Percentiles rank a stretch among this genome's conserved stretches.
These are phyloP conservation scores for Tetramitus jugosus DNA, from an alignment of 208 protist species.

Conservation along the genomic window DNA sequence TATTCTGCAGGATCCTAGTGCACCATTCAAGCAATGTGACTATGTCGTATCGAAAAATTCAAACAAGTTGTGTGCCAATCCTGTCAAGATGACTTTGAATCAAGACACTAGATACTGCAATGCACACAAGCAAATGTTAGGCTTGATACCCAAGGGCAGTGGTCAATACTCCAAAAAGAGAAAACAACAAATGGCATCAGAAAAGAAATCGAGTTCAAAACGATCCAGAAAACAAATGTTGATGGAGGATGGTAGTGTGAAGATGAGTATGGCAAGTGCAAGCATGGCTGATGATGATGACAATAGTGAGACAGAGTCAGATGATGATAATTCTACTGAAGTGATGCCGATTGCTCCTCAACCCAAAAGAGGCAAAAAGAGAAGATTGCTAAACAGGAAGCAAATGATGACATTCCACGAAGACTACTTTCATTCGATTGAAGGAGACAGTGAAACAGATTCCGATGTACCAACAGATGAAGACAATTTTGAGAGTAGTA, in stretches of 20 bases:
- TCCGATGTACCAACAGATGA: slow-evolving; percentile 1
- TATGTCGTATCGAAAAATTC: not conserved
- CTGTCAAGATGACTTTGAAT: not conserved
- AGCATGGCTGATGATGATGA: not conserved
- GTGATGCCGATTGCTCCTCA: no score
- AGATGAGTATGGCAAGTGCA: not conserved
- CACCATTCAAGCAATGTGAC: slow-evolving; percentile 12
- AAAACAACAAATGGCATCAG: not conserved
- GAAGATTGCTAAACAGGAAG: no score
- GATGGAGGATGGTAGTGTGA: not conserved
- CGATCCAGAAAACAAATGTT: not conserved
- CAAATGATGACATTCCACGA: not conserved
- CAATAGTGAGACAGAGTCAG: not conserved
- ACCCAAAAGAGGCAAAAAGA: no score
- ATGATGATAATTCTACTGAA: not conserved
- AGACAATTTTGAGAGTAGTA: not conserved
- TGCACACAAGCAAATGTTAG: slow-evolving; percentile 6
- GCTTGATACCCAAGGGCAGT: not conserved
- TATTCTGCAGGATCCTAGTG: slow-evolving; percentile 3
- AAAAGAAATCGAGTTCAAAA: not conserved
- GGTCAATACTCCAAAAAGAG: not conserved
- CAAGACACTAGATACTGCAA: not conserved
- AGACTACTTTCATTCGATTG: not conserved
- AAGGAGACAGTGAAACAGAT: slow-evolving; percentile 11
- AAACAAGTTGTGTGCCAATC: slow-evolving; percentile 2